Evolutionary conservation across 2,329 filamentous ascomycete genomes (phyloP).

Genomic region (Tympanopsis confertula): DNA sequence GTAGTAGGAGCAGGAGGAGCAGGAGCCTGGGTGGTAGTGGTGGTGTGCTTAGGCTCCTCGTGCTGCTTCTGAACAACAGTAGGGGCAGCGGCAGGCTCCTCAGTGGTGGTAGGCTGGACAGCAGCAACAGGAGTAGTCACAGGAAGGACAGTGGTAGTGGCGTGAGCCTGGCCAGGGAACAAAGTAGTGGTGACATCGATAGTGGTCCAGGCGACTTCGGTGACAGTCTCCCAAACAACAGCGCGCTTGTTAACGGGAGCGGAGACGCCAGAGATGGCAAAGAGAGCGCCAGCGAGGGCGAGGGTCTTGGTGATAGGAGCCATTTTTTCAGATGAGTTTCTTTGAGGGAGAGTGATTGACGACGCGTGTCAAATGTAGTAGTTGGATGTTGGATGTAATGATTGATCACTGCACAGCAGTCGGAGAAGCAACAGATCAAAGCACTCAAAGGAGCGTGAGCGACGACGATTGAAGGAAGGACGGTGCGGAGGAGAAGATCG

Average conservation of each 20-base stretch:
- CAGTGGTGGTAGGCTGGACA: neutral
- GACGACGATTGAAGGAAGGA: too few relatives aligned
- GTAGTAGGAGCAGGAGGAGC: neutral
- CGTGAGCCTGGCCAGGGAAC: too few relatives aligned
- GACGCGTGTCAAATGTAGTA: too few relatives aligned
- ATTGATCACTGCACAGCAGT: too few relatives aligned
- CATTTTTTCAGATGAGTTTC: conserved; percentile 12
- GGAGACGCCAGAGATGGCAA: conserved; percentile 8
- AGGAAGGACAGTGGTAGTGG: too few relatives aligned
- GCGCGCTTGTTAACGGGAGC: conserved; percentile 17
- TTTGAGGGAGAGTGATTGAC: too few relatives aligned
- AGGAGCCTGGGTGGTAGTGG: neutral
- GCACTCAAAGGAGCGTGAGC: too few relatives aligned
- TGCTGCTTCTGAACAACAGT: neutral
- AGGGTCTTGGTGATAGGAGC: conserved; percentile 22
- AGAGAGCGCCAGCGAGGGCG: conserved; percentile 19
- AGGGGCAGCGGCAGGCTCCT: neutral
- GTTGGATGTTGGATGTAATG: too few relatives aligned
- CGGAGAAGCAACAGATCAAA: too few relatives aligned
- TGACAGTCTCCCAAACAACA: neutral
- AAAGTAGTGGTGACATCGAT: neutral
- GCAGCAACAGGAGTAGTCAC: neutral
- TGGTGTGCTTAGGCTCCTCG: neutral
- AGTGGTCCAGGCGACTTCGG: neutral
- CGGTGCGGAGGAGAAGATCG: too few relatives aligned